Base-by-base conservation (phyloP, 768 basidiomycete genomes). In the Suillus fuscotomentosus region DNA sequence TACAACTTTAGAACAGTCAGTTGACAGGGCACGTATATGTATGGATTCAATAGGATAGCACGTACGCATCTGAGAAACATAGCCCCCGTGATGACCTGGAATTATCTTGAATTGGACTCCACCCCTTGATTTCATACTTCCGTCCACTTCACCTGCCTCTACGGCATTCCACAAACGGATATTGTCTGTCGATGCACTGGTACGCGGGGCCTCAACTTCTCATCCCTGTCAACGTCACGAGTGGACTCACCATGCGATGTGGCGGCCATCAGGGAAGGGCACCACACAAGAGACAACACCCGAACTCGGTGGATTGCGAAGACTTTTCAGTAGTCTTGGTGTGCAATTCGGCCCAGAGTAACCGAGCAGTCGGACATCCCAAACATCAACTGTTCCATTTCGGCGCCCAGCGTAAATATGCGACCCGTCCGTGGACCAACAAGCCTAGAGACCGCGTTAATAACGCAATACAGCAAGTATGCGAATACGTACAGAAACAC, bases 1-100 rank as follows among this genome's bases (percentile, higher is more conserved):
- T 53, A 97, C 83, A 66, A 95, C 96, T 98, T 70, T 43, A 62
- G 20, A 67, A 69, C 63, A 65, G 71, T 69, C 67, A 70, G 67
- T 67, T 68, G 69, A 77, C 74, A 59, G 27, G 22, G 5, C 63
- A 61, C 62, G 53, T 60, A 66, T 64, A 42, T 65, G 42, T 59
- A 60, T 60, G 45, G 42, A 60, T 60, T 65, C 36, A 48, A 61
- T 24, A 60, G 65, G 66, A 56, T 47, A 54, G 48, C 34, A 86
- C 94, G 72, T 79, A 98, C 97, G 77, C 86, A 99, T 92, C 71
- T 94, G 89, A 3, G 95, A 97, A 4, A 98, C 86, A 70, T 90
- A 91, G 10, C 96, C 97, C 43, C 96, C 95, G 77, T 97, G 94
- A 78, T 97, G 97, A 0, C 96, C 97, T 13, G 95, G 90, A 43